Conservation (phyloP, 106 monocot genomes). For the Posidonia australis region DNA sequence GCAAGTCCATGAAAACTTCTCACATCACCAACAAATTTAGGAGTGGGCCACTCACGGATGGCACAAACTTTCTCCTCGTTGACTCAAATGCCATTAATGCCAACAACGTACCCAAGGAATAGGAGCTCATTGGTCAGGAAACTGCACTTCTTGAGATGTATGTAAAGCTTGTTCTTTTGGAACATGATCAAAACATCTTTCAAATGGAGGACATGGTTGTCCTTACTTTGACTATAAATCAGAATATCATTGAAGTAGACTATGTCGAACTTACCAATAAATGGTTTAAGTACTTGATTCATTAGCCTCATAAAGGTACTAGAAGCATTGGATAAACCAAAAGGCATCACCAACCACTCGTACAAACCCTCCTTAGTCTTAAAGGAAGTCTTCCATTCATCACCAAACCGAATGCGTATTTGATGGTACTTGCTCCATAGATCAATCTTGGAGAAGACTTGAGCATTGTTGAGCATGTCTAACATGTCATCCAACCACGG, state of each 20-base stretch:
- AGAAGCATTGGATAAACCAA: neutral
- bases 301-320: neutral
- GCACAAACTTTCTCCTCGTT: conserved; percentile 3
- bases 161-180: neutral
- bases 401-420: no score
- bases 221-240: neutral
- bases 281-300: no score
- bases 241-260: no score
- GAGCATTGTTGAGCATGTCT: neutral
- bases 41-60: neutral
- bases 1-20: conserved; percentile 14
- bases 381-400: neutral
- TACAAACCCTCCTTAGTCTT: neutral
- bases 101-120: conserved; percentile 8
- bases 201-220: neutral
- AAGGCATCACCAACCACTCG: neutral
- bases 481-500: neutral
- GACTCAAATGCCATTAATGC: neutral
- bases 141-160: neutral
- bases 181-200: neutral
- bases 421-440: neutral
- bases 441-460: neutral
- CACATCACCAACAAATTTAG: neutral
- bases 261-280: no score
- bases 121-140: neutral